These are phyloP conservation scores for Kodamaea alishanica DNA, from an alignment of 1,139 yeast species.

Conservation along the genomic window DNA sequence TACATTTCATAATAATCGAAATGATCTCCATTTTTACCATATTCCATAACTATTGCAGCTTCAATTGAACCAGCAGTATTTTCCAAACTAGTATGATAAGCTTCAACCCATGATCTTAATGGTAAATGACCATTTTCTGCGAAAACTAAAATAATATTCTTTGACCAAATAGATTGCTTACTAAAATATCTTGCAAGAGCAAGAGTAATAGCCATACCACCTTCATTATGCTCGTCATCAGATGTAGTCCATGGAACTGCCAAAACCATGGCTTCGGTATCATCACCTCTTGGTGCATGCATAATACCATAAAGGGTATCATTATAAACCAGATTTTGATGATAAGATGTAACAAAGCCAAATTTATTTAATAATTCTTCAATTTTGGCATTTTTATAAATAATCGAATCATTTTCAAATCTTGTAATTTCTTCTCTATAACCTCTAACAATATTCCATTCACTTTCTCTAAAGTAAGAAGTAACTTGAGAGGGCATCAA, in stretches of 20 bases:
- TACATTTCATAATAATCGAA: slow-evolving; percentile 71
- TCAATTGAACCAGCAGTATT: slow-evolving; percentile 95
- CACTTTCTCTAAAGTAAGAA: slow-evolving; percentile 88
- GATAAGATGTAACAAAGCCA: slow-evolving; percentile 66
- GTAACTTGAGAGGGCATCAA: slow-evolving; percentile 95
- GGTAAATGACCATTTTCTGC: slow-evolving; percentile 71
- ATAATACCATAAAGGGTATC: slow-evolving; percentile 74
- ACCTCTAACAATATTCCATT: slow-evolving; percentile 90
- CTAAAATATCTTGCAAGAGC: slow-evolving; percentile 77
- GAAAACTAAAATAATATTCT: slow-evolving; percentile 82
- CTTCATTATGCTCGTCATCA: slow-evolving; percentile 62
- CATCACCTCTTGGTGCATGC: slow-evolving; percentile 94
- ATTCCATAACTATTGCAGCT: slow-evolving; percentile 85
- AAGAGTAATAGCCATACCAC: slow-evolving; percentile 72
- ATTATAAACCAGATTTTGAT: slow-evolving; percentile 26
- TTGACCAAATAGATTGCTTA: slow-evolving; percentile 92
- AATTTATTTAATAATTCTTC: slow-evolving; percentile 62
- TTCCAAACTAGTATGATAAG: slow-evolving; percentile 83
- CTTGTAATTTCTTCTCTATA: slow-evolving; percentile 58
- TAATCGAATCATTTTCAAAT: slow-evolving; percentile 30
- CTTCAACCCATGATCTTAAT: slow-evolving; percentile 86
- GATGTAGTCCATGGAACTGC: slow-evolving; percentile 79
- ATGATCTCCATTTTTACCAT: slow-evolving; percentile 61
- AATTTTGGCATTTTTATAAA: slow-evolving; percentile 44
- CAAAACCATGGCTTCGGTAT: slow-evolving; percentile 90